Evolutionary conservation across 495 filamentous ascomycete genomes (phyloP).

Genomic region (Elaphomyces granulatus): DNA sequence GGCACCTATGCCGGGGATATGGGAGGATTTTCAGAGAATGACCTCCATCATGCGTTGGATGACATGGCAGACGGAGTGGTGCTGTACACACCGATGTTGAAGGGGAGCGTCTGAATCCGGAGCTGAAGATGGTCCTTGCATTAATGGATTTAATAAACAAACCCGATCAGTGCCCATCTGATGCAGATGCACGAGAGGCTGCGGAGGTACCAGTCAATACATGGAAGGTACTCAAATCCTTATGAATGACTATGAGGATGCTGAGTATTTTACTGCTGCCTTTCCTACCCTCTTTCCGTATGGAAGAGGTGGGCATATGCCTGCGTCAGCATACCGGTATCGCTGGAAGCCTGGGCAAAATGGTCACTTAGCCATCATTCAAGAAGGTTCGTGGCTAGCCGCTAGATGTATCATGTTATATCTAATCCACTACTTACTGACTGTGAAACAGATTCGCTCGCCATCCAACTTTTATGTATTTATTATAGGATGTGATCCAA

Average conservation of each 20-base stretch:
- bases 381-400: slow-evolving; percentile 7
- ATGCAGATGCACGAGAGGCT: too few species aligned
- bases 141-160: background rate
- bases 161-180: background rate
- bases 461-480: slow-evolving; percentile 7
- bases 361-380: slow-evolving; percentile 9
- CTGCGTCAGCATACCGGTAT: slow-evolving; percentile 9
- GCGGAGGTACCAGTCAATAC: too few species aligned
- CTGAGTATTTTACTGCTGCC: slow-evolving; percentile 8
- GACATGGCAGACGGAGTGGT: background rate
- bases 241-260: slow-evolving; percentile 6
- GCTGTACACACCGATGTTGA: slow-evolving; percentile 8
- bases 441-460: slow-evolving; percentile 4
- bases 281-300: slow-evolving; percentile 11
- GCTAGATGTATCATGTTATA: too few species aligned
- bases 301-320: slow-evolving; percentile 11
- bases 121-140: slow-evolving; percentile 2
- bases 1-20: too few species aligned
- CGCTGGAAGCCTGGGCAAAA: slow-evolving; percentile 1
- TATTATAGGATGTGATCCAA: slow-evolving; percentile 6
- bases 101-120: slow-evolving; percentile 9
- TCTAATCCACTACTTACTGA: background rate
- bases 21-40: slow-evolving; percentile 8
- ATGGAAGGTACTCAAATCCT: too few species aligned
- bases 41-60: slow-evolving; percentile 2